Evolutionary conservation across 257 asterid species (phyloP), one percentile per base, ranked within the genome.

Genomic region (Ajuga chamaepitys): DNA sequence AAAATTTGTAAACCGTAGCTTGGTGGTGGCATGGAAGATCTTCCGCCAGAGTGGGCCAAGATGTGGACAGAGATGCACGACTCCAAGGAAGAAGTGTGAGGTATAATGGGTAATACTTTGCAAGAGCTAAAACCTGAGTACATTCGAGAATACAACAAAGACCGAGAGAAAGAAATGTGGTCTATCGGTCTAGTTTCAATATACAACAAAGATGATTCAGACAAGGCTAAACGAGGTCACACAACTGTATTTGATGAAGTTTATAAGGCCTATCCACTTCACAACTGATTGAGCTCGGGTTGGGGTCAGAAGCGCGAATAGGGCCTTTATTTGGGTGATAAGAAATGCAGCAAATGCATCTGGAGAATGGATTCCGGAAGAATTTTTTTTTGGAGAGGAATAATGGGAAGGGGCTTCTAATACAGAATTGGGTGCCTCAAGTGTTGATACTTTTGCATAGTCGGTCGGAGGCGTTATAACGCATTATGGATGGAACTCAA

Each of bases 401-500:
- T 0, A 1, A 57, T 44, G 95, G 88, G 7, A 74, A 74, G 61
- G 90, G 96, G 2, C 72, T 88, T 42, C 6, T 91, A 76, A 81
- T 91, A 38, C 71, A 80, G 56, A 96, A 94, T 1, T 91, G 98
- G 98, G 92, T 95, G 0, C 98, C 98, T 7, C 98, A 91, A 52
- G 81, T 88, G 1, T 74, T 88, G 35, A 82, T 91, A 1, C 40
- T 91, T 53, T 82, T 86, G 3, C 97, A 91, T 52, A 77, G 0
- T 74, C 97, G 0, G 24, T 80, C 0, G 85, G 93, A 0, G 86
- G 88, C 0, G 86, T 91, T 71, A 30, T 91, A 12, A 91, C 96
- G 9, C 97, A 88, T 16, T 91, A 96, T 14, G 97, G 97, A 0
- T 90, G 97, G 97, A 90, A 90, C 61, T 90, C 97, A 5, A 82